Evolutionary conservation across 164 flowering plant genomes (phyloP), one percentile per base, ranked within the genome.

Genomic region (Macadamia integrifolia): DNA sequence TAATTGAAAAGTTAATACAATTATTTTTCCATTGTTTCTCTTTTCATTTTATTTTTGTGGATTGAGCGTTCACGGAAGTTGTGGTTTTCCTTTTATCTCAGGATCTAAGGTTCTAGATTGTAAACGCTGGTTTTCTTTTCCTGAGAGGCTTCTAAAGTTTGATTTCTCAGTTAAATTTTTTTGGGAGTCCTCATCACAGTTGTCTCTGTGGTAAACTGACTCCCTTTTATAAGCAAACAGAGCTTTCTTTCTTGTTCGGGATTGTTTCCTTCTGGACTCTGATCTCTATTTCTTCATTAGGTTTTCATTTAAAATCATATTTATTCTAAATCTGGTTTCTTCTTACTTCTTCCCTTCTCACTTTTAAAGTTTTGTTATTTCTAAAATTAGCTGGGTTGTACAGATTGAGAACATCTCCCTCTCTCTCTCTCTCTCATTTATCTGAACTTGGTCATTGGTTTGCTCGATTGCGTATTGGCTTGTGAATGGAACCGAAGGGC

Each of bases 61-160:
- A n/a, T 63, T 58, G 62, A 66, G 65, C 66, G 68, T 72, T 75
- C 78, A 61, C 31, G 72, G 61, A 32, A 77, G n/a, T 23, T 66
- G 69, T 66, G 69, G 62, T 66, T 66, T 58, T 56, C 71, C 62
- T 66, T 69, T 43, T 60, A 43, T 69, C 73, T 30, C 70, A 69
- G n/a, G 78, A 75, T 78, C 80, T 72, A 78, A 72, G 42, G n/a
- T n/a, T n/a, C n/a, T n/a, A n/a, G n/a, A 23, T 23, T 23, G 23
- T 23, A 12, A 35, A 32, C 13, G 15, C n/a, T 14, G 17, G 8
- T 40, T 43, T n/a, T 50, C 3, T 29, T 10, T 6, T 7, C n/a
- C 42, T 6, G 12, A 28, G 60, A 10, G 61, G 31, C 58, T 29
- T 3, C 60, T 58, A 67, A 61, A 28, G 58, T 64, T 52, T 59